These are phyloP conservation scores for Epithemia pelagica DNA, from an alignment of 108 stramenopile genomes.

Conservation along the genomic window DNA sequence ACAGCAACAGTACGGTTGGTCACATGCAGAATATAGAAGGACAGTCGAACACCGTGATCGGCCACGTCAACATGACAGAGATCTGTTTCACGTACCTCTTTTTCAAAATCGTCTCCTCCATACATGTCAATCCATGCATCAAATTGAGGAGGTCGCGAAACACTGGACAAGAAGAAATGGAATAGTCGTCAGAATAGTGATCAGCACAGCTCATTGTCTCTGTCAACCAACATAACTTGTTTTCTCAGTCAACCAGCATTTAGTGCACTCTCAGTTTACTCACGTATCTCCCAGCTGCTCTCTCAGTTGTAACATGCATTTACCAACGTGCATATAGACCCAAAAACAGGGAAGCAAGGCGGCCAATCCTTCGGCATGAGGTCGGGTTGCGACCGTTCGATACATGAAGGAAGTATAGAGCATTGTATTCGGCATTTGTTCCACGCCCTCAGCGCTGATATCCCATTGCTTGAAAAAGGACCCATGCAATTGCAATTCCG, in stretches of 20 bases:
- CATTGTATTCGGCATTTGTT: slow-evolving; percentile 71
- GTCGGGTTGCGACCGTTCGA: slow-evolving; percentile 46
- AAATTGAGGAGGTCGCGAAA: slow-evolving; percentile 50
- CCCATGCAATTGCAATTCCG: slow-evolving; percentile 62
- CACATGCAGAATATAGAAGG: too few species aligned
- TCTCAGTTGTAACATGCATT: slow-evolving; percentile 70
- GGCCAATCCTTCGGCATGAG: slow-evolving; percentile 69
- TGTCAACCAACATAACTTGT: too few species aligned
- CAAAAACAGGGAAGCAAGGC: slow-evolving; percentile 82
- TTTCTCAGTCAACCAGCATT: too few species aligned
- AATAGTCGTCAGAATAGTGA: background rate
- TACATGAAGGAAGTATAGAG: slow-evolving; percentile 84
- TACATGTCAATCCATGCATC: slow-evolving; percentile 92
- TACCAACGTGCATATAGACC: slow-evolving; percentile 86
- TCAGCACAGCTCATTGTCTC: too few species aligned
- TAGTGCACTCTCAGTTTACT: slow-evolving; percentile 1
- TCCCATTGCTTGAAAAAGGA: slow-evolving; percentile 71
- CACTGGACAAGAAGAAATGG: slow-evolving; percentile 7
- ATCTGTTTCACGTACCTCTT: slow-evolving; percentile 39
- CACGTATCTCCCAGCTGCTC: slow-evolving; percentile 50
- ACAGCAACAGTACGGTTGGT: too few species aligned
- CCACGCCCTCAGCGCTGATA: slow-evolving; percentile 38
- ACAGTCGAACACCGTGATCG: too few species aligned
- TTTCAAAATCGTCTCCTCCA: slow-evolving; percentile 75
- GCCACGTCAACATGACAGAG: too few species aligned